These are phyloP conservation scores for Persicaria maculosa DNA, from an alignment of 148 eudicot genomes.

Conservation along the genomic window DNA sequence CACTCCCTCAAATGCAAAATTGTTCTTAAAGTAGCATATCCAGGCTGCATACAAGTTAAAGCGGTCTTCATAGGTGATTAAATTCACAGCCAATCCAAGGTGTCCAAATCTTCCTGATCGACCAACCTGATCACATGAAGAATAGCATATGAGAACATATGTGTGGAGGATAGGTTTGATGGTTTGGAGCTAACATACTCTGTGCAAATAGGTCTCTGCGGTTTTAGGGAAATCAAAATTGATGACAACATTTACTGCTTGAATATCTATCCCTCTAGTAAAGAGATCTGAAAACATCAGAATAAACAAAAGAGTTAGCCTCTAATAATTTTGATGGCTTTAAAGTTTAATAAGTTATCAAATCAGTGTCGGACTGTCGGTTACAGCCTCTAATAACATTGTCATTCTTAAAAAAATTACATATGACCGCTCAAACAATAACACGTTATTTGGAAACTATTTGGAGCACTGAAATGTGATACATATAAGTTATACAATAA, in stretches of 20 bases:
- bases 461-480: neutral
- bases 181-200: slow-evolving; percentile 40
- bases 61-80: slow-evolving; percentile 86
- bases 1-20: neutral
- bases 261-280: slow-evolving; percentile 90
- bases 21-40: neutral
- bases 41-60: slow-evolving; percentile 52
- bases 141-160: neutral
- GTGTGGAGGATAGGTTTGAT: neutral
- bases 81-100: slow-evolving; percentile 84
- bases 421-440: neutral
- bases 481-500: neutral
- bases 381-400: neutral
- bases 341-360: neutral
- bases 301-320: neutral
- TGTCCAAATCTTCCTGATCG: slow-evolving; percentile 91
- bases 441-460: neutral
- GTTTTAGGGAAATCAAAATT: slow-evolving; percentile 83
- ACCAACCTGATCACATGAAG: slow-evolving; percentile 49
- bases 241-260: slow-evolving; percentile 85
- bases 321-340: neutral
- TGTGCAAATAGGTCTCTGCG: slow-evolving; percentile 73
- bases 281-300: slow-evolving; percentile 50
- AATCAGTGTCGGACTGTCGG: neutral
- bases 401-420: neutral